phyloP scores from a whole-genome alignment of 768 basidiomycete species.

The Psilocybe cubensis region DNA sequence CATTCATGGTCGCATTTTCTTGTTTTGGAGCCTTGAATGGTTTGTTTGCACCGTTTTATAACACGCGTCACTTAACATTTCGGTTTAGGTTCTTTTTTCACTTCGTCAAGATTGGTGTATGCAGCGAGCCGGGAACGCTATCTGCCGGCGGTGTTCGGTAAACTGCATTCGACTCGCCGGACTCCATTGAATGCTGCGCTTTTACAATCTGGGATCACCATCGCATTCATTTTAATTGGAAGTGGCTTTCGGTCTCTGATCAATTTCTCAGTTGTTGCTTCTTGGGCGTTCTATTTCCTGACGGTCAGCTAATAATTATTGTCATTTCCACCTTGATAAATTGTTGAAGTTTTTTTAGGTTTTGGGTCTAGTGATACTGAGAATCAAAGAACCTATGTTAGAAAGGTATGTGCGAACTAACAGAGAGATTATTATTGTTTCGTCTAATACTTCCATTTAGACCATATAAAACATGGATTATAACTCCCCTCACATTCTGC shows the following conservation, averaged over 20 bases:
- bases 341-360: slow-evolving; percentile 50
- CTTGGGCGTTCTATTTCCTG: slow-evolving; percentile 87
- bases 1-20: slow-evolving; percentile 89
- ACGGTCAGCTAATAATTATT: slow-evolving; percentile 54
- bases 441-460: slow-evolving; percentile 41
- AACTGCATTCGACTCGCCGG: slow-evolving; percentile 69
- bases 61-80: neutral
- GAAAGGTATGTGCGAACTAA: slow-evolving; percentile 63
- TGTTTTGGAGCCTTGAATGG: slow-evolving; percentile 96
- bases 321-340: neutral
- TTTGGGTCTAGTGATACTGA: slow-evolving; percentile 83
- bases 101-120: slow-evolving; percentile 83
- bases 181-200: slow-evolving; percentile 91
- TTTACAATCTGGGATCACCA: slow-evolving; percentile 76
- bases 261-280: slow-evolving; percentile 88
- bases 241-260: slow-evolving; percentile 89
- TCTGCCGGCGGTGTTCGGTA: slow-evolving; percentile 83
- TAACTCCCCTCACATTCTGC: slow-evolving; percentile 89
- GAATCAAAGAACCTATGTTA: slow-evolving; percentile 88
- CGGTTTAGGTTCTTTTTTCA: slow-evolving; percentile 70
- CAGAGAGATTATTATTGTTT: neutral
- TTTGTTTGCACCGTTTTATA: slow-evolving; percentile 23
- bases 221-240: slow-evolving; percentile 79
- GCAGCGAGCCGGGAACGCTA: slow-evolving; percentile 89
- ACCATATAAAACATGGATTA: slow-evolving; percentile 92